Evolutionary conservation across 2,329 filamentous ascomycete species (phyloP), one percentile per base, ranked within the genome.

Genomic region (Huntiella moniliformis): DNA sequence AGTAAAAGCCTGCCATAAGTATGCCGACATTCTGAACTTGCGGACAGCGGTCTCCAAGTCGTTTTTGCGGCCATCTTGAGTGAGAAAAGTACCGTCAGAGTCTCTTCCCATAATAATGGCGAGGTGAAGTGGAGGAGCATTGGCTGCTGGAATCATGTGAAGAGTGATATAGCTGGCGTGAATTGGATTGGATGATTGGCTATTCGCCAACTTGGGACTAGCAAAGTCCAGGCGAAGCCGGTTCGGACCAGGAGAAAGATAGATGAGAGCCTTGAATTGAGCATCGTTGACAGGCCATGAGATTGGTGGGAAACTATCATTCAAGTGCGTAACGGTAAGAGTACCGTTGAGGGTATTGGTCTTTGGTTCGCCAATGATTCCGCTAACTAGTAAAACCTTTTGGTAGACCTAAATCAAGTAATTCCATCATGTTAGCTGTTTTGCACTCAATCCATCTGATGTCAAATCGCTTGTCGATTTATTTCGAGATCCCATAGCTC

Each of bases 1-100:
- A 0, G 88, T 96, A 56, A 93, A 96, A 5, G 87, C 85, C 59
- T 98, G 91, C 87, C 91, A 96, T 11, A 96, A 68, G 58, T 96
- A 95, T 17, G 85, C 88, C 13, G 86, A 81, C 82, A 93, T 95
- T 52, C 87, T 76, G 58, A 91, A 95, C 59, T 98, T 98, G 55
- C 74, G 76, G 44, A 93, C 71, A 0, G 91, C 91, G 5, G 74
- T 76, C 8, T 87, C 79, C 33, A 96, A 58, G 1, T 71, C 73
- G 60, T 94, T 93, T 46, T 73, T 66, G 42, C 82, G 74, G 46
- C 84, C 76, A 1, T 85, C 86, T 12, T 78, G 71, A 3, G 84
- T 78, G 63, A 96, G 87, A 55, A 82, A 95, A 2, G 79, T 88
- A 35, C 73, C 82, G 0, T 82, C 77, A 0, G 88, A 96, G 58